These are phyloP conservation scores for Tagetes patula DNA, from an alignment of 129 eudicot genomes.

Conservation along the genomic window DNA sequence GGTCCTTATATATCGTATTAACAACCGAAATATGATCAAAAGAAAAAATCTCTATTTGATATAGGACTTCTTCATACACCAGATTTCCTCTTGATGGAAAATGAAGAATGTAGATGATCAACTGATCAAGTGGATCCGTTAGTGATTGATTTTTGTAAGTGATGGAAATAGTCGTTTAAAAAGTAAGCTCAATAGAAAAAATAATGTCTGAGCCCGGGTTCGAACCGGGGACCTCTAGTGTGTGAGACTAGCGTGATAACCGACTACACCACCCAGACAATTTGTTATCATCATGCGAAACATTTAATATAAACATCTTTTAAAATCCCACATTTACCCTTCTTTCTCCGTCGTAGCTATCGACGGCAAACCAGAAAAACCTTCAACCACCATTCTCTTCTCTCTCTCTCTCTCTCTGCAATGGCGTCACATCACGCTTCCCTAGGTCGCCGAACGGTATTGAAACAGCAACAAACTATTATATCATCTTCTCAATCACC, in stretches of 20 bases:
- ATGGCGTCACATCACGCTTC: slow-evolving; percentile 82
- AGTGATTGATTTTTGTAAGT: too few species aligned
- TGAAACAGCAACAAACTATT: slow-evolving; percentile 7
- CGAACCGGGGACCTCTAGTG: slow-evolving; percentile 99
- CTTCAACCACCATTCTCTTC: slow-evolving; percentile 17
- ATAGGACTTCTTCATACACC: too few species aligned
- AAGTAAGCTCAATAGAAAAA: too few species aligned
- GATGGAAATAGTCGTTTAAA: too few species aligned
- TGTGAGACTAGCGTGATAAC: slow-evolving; percentile 99
- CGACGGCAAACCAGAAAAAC: slow-evolving; percentile 34
- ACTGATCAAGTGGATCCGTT: too few species aligned
- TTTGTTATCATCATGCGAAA: background rate
- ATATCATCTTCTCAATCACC: background rate
- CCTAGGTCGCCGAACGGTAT: slow-evolving; percentile 87
- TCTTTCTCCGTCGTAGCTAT: slow-evolving; percentile 17
- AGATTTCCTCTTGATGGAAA: too few species aligned
- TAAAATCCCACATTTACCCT: background rate
- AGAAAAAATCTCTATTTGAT: too few species aligned
- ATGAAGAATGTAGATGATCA: too few species aligned
- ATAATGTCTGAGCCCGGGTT: slow-evolving; percentile 97
- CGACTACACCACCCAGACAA: slow-evolving; percentile 99
- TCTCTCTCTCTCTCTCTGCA: slow-evolving; percentile 6
- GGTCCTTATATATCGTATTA: background rate
- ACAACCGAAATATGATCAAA: too few species aligned
- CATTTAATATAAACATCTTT: fast-evolving